Base-by-base conservation (phyloP, 2,329 filamentous ascomycete species). In the Epichloe typhina region DNA sequence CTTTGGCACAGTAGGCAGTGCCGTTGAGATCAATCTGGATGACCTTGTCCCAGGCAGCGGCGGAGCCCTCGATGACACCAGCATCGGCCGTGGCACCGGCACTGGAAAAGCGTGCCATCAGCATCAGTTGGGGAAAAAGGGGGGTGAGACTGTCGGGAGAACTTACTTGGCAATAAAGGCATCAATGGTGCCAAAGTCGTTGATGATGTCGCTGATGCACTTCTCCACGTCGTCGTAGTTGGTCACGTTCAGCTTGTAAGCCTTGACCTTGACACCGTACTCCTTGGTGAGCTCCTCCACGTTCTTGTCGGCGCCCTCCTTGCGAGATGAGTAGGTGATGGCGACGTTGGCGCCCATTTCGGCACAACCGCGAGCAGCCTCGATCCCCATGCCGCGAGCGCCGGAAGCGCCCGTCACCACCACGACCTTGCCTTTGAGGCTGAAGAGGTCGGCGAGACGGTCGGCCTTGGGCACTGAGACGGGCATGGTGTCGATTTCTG, bases 81-180 rank as follows among this genome's bases (percentile, higher is more conserved):
- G 70, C 71, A 69, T 83, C 76, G 57, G 84, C 83, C 5, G 84
- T 86, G 54, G 80, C 77, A 51, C 84, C 84, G 19, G 84, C 83
- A 66, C 67, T 70, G 9, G 15, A 33, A 33, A 33, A 37, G 26
- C 8, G 42, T 19, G 8, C 11, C 3, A 46, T 50, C 35, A 37
- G 19, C 33, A 43, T 33, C 31, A 26, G 15, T 13, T 26, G 21
- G 12, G 12, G n/a, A n/a, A n/a, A 19, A 17, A 12, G 5, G 26
- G 6, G 72, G 19, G 15, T 3, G 26, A 5, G 72, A 78, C 1
- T 77, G 75, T 48, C 80, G 76, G 37, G 12, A 21, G 9, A 31
- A 79, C 83, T 40, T 76, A 83, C 66, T 89, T 88, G 59, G 85
- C 84, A 50, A 89, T 77, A 58, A 89, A 87, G 54, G 83, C 77